These are phyloP conservation scores for Epipyxis sp. DNA, from an alignment of 108 stramenopile species.

Conservation along the genomic window DNA sequence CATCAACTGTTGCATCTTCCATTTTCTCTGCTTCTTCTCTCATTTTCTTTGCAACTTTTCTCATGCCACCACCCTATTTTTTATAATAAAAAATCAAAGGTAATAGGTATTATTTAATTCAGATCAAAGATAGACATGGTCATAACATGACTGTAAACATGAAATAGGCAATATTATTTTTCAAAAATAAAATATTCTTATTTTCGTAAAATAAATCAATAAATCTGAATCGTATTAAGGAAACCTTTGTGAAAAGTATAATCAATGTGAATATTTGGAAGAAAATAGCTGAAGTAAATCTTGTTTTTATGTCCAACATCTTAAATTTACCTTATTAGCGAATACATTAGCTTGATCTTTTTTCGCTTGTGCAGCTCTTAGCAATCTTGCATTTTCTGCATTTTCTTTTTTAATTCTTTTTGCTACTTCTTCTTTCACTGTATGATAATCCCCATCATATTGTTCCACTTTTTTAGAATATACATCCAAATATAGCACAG, in stretches of 20 bases:
- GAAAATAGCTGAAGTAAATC: too few species aligned
- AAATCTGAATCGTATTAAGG: too few species aligned
- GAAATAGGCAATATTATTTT: too few species aligned
- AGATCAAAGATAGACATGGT: too few species aligned
- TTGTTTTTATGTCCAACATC: too few species aligned
- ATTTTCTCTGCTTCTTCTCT: conserved; percentile 12
- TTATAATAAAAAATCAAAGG: too few species aligned
- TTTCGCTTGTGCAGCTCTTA: conserved; percentile 10
- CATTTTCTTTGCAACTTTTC: conserved; percentile 30
- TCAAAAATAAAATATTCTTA: too few species aligned
- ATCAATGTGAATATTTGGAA: too few species aligned
- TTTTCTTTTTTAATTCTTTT: conserved; percentile 17
- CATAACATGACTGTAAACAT: too few species aligned
- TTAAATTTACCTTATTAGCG: conserved; percentile 8
- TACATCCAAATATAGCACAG: conserved; percentile 12
- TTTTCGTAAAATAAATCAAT: too few species aligned
- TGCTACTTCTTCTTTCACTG: conserved; percentile 14
- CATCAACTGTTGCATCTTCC: neutral
- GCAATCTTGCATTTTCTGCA: conserved; percentile 15
- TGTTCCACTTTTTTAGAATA: neutral
- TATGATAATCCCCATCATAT: conserved; percentile 26
- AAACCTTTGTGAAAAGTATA: too few species aligned
- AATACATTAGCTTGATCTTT: conserved; percentile 18
- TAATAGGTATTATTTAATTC: too few species aligned
- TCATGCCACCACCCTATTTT: conserved; percentile 25